Base-by-base conservation (phyloP, 129 eudicot species). In the Chrysanthemum makinoi region DNA sequence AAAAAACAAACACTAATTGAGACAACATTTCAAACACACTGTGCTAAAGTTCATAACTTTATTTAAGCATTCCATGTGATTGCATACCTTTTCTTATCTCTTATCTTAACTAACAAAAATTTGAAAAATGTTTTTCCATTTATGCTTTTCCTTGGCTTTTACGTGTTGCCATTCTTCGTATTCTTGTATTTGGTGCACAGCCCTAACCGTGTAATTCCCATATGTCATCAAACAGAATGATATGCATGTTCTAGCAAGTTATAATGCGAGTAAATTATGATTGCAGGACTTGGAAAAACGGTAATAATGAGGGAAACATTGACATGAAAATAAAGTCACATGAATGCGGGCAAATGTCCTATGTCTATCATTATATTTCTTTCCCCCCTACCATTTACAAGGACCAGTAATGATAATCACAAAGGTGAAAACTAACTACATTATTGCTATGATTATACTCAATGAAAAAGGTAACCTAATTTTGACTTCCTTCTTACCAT, bases 31-130 rank as follows among this genome's bases (percentile, higher is more conserved):
- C 43, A 61, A 56, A 11, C 55, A 61, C 48, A 49, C 70, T 60
- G 5, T 51, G 80, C 75, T 60, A 77, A 69, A 69, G 71, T 64
- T 39, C 46, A 69, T 64, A 52, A 64, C 76, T 77, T 77, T 77
- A 69, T 69, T 62, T 43, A 62, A 61, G 75, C 76, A 77, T 51
- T 77, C 71, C 80, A 77, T 77, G 80, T 77, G 80, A 69, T 71
- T 58, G 16, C 50, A 77, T 61, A 51, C 46, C 52, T 73, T 76
- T 35, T 64, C 7, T 19, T 5, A 53, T 74, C 56, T 14, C 71
- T 73, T 48, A 11, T 69, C 65, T 69, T 50, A 69, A 77, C 76
- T 51, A 51, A 69, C 75, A 35, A n/a, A 49, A 52, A 20, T 50
- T 43, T 28, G 52, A 5, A 30, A 60, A 28, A 9, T 9, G 54